Evolutionary conservation across 192 early-diverging fungal genomes (phyloP).

Genomic region (Lobosporangium transversale): DNA sequence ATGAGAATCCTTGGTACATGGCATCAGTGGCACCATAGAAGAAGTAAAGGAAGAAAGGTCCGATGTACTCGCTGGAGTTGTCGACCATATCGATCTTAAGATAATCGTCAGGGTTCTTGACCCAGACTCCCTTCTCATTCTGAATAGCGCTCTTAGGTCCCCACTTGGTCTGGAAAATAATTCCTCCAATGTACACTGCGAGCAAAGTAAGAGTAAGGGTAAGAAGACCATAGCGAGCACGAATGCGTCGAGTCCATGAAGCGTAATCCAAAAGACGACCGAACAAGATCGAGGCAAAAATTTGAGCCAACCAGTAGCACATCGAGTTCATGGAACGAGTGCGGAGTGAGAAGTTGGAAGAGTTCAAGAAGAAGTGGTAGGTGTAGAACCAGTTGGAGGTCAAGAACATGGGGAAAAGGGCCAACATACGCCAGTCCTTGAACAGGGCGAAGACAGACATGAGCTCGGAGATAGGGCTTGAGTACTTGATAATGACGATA

Average conservation of each 20-base stretch:
- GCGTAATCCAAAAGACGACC: constrained; percentile 70
- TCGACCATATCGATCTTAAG: constrained; percentile 33
- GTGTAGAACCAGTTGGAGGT: constrained; percentile 85
- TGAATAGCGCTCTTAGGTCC: constrained; percentile 21
- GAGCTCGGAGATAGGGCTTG: constrained; percentile 65
- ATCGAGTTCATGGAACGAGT: constrained; percentile 76
- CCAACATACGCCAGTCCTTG: constrained; percentile 70
- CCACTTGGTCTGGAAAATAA: constrained; percentile 64
- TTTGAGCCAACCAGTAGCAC: constrained; percentile 82
- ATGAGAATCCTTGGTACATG: constrained; percentile 79
- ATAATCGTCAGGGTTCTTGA: constrained; percentile 24
- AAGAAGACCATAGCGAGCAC: constrained; percentile 71
- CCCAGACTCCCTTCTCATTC: background rate
- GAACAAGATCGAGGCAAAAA: constrained; percentile 69
- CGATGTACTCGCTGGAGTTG: constrained; percentile 52
- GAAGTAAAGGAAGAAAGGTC: constrained; percentile 75
- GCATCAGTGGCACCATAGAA: constrained; percentile 82
- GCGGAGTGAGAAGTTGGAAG: constrained; percentile 68
- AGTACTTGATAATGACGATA: constrained; percentile 73
- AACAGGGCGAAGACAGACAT: constrained; percentile 66
- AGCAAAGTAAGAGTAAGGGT: constrained; percentile 57
- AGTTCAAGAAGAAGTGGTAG: constrained; percentile 76
- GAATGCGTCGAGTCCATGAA: constrained; percentile 62
- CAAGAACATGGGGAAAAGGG: constrained; percentile 73
- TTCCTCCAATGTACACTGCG: constrained; percentile 69